Evolutionary conservation across 2,329 filamentous ascomycete genomes (phyloP).

Genomic region (Cercospora janseana): DNA sequence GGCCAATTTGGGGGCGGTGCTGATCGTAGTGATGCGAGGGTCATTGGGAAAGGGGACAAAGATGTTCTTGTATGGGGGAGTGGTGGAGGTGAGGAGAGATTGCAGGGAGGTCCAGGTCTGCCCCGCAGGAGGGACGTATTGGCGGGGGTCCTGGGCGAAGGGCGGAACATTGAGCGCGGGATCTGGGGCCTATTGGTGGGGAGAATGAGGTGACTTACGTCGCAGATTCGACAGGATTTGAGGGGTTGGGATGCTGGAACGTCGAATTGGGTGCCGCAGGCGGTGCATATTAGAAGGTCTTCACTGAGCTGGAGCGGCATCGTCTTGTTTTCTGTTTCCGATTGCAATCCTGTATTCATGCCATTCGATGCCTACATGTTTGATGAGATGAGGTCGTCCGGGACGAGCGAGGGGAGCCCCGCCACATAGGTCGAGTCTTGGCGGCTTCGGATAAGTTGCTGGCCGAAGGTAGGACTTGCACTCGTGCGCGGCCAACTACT

Average conservation of each 20-base stretch:
- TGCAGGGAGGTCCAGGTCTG: conserved; percentile 65
- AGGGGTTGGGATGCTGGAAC: conserved; percentile 50
- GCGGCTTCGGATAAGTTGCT: neutral
- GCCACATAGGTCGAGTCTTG: neutral
- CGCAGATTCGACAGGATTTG: conserved; percentile 66
- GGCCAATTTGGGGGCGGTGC: conserved; percentile 53
- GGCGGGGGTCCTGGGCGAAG: conserved; percentile 55
- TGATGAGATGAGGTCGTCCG: neutral
- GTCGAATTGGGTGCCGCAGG: conserved; percentile 70
- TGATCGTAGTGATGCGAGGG: conserved; percentile 45
- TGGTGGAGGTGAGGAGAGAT: conserved; percentile 31
- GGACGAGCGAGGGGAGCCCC: no score
- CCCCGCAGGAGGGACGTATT: conserved; percentile 64
- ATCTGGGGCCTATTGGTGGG: neutral
- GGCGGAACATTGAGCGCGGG: neutral
- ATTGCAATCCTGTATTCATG: neutral
- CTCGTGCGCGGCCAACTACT: no score
- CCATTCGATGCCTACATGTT: neutral
- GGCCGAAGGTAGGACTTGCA: no score
- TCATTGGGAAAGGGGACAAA: conserved; percentile 52
- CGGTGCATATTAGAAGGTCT: conserved; percentile 59
- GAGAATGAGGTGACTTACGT: conserved; percentile 53
- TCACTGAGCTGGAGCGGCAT: conserved; percentile 23
- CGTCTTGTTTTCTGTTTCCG: neutral
- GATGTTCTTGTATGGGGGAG: conserved; percentile 56